These are phyloP conservation scores for Alectoria sarmentosa DNA, from an alignment of 495 filamentous ascomycete species.

Conservation along the genomic window DNA sequence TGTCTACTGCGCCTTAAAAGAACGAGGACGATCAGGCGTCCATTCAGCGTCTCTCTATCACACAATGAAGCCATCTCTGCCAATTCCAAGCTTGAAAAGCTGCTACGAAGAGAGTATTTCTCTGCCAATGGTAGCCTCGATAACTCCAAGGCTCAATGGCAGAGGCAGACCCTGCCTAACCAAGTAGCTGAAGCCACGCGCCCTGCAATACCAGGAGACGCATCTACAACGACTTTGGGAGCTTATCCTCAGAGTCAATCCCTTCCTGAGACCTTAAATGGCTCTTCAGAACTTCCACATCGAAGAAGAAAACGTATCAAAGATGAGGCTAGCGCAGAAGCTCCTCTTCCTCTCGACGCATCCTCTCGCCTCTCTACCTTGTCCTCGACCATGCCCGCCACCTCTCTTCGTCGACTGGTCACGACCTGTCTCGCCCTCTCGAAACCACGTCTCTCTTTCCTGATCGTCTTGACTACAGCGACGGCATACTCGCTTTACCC, in stretches of 20 bases:
- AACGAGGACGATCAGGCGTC: neutral
- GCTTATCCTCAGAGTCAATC: neutral
- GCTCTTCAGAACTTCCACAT: slow-evolving; percentile 38
- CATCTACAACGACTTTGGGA: neutral
- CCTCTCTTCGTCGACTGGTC: slow-evolving; percentile 66
- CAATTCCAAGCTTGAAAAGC: slow-evolving; percentile 9
- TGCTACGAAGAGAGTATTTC: slow-evolving; percentile 26
- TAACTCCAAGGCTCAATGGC: neutral
- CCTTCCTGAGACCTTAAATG: neutral
- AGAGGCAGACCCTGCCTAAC: neutral
- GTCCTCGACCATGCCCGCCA: slow-evolving; percentile 58
- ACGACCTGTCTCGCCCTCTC: slow-evolving; percentile 87
- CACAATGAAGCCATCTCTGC: slow-evolving; percentile 7
- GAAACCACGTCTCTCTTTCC: slow-evolving; percentile 87
- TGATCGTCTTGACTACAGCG: slow-evolving; percentile 87
- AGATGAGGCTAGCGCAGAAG: slow-evolving; percentile 30
- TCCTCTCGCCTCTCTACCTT: slow-evolving; percentile 69
- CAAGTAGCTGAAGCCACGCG: neutral
- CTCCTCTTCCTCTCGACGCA: slow-evolving; percentile 66
- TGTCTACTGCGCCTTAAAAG: slow-evolving; percentile 14
- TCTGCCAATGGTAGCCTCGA: slow-evolving; percentile 22
- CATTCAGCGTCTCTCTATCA: slow-evolving; percentile 14
- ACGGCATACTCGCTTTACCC: slow-evolving; percentile 91
- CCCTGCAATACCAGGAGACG: neutral
- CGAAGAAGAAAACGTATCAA: slow-evolving; percentile 46